Evolutionary conservation across 306 rosid species (phyloP).

Genomic region (Macrotyloma uniflorum): DNA sequence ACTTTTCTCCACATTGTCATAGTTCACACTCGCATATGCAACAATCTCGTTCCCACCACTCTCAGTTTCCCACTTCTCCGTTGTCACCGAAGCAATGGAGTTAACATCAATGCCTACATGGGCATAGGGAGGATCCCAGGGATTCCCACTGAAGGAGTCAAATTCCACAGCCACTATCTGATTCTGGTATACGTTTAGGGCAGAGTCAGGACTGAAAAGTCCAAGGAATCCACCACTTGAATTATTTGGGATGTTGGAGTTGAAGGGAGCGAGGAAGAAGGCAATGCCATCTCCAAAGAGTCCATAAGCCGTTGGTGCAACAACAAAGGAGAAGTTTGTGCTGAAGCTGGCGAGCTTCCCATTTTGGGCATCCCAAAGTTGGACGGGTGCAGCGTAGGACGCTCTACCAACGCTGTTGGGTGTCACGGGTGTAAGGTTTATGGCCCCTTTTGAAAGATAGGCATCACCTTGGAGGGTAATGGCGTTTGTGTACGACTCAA

Average conservation of each 20-base stretch:
- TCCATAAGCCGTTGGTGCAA: neutral
- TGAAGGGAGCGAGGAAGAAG: slow-evolving; percentile 51
- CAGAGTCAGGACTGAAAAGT: slow-evolving; percentile 35
- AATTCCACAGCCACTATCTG: slow-evolving; percentile 49
- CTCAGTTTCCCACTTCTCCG: neutral
- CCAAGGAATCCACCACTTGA: slow-evolving; percentile 51
- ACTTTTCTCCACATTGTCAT: slow-evolving; percentile 31
- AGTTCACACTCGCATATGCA: slow-evolving; percentile 40
- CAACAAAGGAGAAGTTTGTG: slow-evolving; percentile 35
- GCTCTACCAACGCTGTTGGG: slow-evolving; percentile 44
- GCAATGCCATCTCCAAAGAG: slow-evolving; percentile 44
- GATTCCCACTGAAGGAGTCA: slow-evolving; percentile 35
- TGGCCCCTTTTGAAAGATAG: neutral
- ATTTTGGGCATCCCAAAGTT: slow-evolving; percentile 42
- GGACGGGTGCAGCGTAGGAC: slow-evolving; percentile 41
- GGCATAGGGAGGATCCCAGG: slow-evolving; percentile 37
- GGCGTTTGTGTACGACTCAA: neutral
- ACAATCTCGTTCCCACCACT: neutral
- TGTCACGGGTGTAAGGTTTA: slow-evolving; percentile 17
- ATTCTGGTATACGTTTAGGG: slow-evolving; percentile 37
- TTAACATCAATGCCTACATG: slow-evolving; percentile 52
- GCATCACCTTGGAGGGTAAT: slow-evolving; percentile 37
- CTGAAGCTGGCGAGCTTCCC: slow-evolving; percentile 26
- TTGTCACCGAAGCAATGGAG: slow-evolving; percentile 38
- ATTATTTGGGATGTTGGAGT: slow-evolving; percentile 10